Conservation (phyloP, 371 early-diverging fungal genomes). For the Coemansia sp. region DNA sequence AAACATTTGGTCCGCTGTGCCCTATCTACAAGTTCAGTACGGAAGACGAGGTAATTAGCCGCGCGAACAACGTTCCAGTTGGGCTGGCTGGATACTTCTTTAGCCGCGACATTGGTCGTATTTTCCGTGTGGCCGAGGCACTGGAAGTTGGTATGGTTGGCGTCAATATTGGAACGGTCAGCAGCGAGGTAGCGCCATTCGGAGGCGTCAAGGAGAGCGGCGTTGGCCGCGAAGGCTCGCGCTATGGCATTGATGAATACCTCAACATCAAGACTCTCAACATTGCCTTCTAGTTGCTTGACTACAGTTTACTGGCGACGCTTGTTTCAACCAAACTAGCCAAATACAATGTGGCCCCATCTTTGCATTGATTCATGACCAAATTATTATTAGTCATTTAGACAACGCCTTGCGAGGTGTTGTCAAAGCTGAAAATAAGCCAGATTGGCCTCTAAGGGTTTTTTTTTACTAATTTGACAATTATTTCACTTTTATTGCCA, state of each 20-base stretch:
- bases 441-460: too few species aligned
- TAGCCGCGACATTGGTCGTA: constrained; percentile 68
- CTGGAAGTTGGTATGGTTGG: constrained; percentile 91
- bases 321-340: not conserved
- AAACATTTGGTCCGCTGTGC: constrained; percentile 81
- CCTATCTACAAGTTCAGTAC: constrained; percentile 65
- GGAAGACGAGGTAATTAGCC: constrained; percentile 69
- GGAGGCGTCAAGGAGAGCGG: constrained; percentile 86
- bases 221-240: constrained; percentile 76
- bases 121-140: constrained; percentile 78
- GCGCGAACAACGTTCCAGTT: constrained; percentile 71
- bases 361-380: too few species aligned
- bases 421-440: too few species aligned
- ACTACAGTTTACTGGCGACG: too few species aligned
- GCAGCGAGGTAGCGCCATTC: constrained; percentile 69
- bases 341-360: not conserved
- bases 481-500: too few species aligned
- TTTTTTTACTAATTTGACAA: too few species aligned
- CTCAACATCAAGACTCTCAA: constrained; percentile 62
- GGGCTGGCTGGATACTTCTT: constrained; percentile 88
- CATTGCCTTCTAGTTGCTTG: constrained; percentile 34
- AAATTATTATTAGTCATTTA: too few species aligned
- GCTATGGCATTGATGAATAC: constrained; percentile 69
- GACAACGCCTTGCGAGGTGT: too few species aligned
- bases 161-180: constrained; percentile 73